Conservation (phyloP, 2,329 filamentous ascomycete genomes). For the Davidsoniella australis region DNA sequence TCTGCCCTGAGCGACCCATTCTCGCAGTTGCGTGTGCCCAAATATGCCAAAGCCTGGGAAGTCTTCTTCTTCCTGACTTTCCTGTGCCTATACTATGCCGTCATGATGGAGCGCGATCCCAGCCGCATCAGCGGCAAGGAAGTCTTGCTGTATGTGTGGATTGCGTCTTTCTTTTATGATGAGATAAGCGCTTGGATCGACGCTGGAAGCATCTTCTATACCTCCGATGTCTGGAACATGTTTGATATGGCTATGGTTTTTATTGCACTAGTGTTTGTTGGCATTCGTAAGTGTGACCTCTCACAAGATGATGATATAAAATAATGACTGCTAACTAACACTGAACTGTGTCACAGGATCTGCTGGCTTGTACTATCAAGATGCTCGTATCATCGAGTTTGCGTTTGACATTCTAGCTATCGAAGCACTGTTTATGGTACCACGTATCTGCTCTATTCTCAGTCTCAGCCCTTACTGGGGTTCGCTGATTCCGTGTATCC, state of each 20-base stretch:
- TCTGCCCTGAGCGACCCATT: slow-evolving; percentile 50
- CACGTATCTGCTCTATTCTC: slow-evolving; percentile 72
- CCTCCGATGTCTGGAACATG: slow-evolving; percentile 65
- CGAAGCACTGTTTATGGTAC: slow-evolving; percentile 79
- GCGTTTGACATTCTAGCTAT: slow-evolving; percentile 82
- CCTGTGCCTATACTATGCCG: slow-evolving; percentile 68
- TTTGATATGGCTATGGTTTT: slow-evolving; percentile 60
- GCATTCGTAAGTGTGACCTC: slow-evolving; percentile 41
- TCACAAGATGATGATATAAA: slow-evolving; percentile 3
- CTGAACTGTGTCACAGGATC: slow-evolving; percentile 30
- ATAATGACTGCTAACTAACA: background rate
- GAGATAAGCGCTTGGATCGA: slow-evolving; percentile 73
- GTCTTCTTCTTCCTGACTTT: slow-evolving; percentile 65
- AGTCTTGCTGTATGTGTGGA: slow-evolving; percentile 65
- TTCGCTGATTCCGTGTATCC: slow-evolving; percentile 73
- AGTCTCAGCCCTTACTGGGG: slow-evolving; percentile 84
- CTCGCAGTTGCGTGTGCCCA: slow-evolving; percentile 58
- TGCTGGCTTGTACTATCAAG: slow-evolving; percentile 43
- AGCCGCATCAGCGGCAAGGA: slow-evolving; percentile 51
- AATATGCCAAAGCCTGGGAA: slow-evolving; percentile 74
- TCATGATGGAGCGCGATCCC: slow-evolving; percentile 57
- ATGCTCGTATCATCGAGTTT: slow-evolving; percentile 49
- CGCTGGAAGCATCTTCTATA: slow-evolving; percentile 73
- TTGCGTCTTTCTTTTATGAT: slow-evolving; percentile 75
- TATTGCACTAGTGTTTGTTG: slow-evolving; percentile 53